A percentile compares a stretch with the other conserved stretches of the same genome.
These are phyloP conservation scores for Solanum corneliomulleri DNA, from an alignment of 257 asterid genomes.

Conservation along the genomic window DNA sequence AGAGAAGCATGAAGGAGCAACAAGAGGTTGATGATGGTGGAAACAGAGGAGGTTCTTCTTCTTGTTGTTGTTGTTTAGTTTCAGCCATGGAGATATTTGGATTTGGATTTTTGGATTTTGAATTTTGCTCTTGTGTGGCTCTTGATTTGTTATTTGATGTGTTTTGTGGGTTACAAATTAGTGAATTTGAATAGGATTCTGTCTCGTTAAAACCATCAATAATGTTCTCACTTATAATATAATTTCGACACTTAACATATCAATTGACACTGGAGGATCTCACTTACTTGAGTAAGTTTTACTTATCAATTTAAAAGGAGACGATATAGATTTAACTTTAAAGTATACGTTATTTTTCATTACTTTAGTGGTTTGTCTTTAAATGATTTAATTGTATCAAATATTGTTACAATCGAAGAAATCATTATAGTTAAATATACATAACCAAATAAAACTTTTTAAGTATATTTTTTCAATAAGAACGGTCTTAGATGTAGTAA, in stretches of 20 bases:
- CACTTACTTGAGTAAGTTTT: not conserved
- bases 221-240: too few relatives aligned
- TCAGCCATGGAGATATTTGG: slow-evolving; percentile 1
- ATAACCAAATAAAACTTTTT: not conserved
- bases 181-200: not conserved
- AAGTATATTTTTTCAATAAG: too few relatives aligned
- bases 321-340: not conserved
- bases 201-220: too few relatives aligned
- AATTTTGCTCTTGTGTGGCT: not conserved
- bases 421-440: too few relatives aligned
- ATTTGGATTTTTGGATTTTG: not conserved
- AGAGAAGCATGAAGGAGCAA: slow-evolving; percentile 17
- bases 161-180: not conserved
- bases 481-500: too few relatives aligned
- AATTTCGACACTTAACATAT: too few relatives aligned
- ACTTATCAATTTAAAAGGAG: not conserved
- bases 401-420: not conserved
- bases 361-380: too few relatives aligned
- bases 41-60: not conserved
- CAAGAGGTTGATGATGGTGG: not conserved
- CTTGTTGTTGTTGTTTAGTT: not conserved
- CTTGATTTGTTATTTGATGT: not conserved
- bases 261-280: too few relatives aligned
- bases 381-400: not conserved
- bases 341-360: too few relatives aligned